Conservation (phyloP, 805 yeast genomes). For the Danielia reshetovae region DNA sequence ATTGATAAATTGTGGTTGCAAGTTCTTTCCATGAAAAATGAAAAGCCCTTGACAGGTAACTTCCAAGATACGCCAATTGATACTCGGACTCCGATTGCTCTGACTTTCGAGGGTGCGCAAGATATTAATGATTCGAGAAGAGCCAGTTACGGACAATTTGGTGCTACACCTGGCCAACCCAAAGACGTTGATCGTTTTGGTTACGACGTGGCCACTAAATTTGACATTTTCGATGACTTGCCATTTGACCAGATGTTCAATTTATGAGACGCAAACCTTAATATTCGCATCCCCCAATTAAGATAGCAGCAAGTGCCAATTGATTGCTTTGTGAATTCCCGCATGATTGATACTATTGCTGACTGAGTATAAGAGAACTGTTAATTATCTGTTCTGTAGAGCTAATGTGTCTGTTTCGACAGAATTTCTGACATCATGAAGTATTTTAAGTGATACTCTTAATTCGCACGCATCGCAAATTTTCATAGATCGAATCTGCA, state of each 20-base stretch:
- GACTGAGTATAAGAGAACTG: too few species aligned
- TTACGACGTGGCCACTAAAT: constrained; percentile 14
- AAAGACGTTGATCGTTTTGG: constrained; percentile 5
- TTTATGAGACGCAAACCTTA: too few species aligned
- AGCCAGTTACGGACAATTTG: background rate
- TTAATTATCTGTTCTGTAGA: too few species aligned
- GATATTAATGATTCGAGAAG: background rate
- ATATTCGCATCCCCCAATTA: too few species aligned
- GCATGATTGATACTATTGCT: too few species aligned
- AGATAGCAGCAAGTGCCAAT: too few species aligned
- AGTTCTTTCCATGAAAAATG: constrained; percentile 27
- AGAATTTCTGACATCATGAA: too few species aligned
- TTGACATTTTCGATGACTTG: constrained; percentile 27
- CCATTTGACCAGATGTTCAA: constrained; percentile 21
- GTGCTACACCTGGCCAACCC: background rate
- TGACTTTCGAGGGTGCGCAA: background rate
- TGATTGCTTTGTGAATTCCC: too few species aligned
- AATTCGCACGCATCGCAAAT: too few species aligned
- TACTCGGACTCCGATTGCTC: background rate
- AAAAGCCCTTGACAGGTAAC: constrained; percentile 5
- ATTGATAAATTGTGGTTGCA: constrained; percentile 36
- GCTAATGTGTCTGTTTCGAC: too few species aligned
- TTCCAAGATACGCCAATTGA: background rate
- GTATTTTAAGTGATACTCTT: too few species aligned
- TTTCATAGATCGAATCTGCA: too few species aligned